These are phyloP conservation scores for Baudoinia panamericana DNA, from an alignment of 495 filamentous ascomycete species.

Conservation along the genomic window DNA sequence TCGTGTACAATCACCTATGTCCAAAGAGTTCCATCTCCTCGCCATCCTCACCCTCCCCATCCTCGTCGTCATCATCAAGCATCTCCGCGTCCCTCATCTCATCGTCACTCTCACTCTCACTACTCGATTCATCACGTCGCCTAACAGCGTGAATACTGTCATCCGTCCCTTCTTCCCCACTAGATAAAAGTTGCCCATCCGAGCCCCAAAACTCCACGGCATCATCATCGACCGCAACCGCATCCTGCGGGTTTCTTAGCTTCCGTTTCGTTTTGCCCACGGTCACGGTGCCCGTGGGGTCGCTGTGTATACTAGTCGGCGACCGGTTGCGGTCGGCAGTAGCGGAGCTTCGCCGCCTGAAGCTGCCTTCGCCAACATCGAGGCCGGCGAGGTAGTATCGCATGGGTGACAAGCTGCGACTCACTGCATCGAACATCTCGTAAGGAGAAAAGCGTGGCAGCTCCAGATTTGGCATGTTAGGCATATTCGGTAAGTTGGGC, in stretches of 20 bases:
- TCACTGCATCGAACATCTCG: slow-evolving; percentile 27
- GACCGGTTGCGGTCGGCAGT: slow-evolving; percentile 16
- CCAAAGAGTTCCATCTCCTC: slow-evolving; percentile 15
- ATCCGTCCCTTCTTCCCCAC: slow-evolving; percentile 17
- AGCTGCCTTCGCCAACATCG: slow-evolving; percentile 6
- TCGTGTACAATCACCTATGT: too few species aligned
- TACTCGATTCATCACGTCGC: slow-evolving; percentile 20
- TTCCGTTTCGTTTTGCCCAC: not conserved
- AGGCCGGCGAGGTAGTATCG: slow-evolving; percentile 21
- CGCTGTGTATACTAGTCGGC: slow-evolving; percentile 13
- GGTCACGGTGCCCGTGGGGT: slow-evolving; percentile 6
- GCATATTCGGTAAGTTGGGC: slow-evolving; percentile 20
- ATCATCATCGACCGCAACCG: slow-evolving; percentile 8
- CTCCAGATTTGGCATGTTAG: slow-evolving; percentile 19
- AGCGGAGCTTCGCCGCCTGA: not conserved
- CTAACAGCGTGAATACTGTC: slow-evolving; percentile 11
- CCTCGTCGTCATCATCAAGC: slow-evolving; percentile 20
- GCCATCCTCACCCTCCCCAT: slow-evolving; percentile 17
- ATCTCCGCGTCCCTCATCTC: slow-evolving; percentile 11
- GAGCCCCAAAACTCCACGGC: slow-evolving; percentile 22
- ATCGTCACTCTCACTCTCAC: slow-evolving; percentile 20
- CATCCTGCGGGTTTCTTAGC: not conserved
- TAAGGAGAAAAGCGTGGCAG: slow-evolving; percentile 20
- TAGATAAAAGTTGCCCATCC: slow-evolving; percentile 20
- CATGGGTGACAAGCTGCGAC: slow-evolving; percentile 20